Conservation (phyloP, 2,329 filamentous ascomycete genomes). For the Fusarium citri region DNA sequence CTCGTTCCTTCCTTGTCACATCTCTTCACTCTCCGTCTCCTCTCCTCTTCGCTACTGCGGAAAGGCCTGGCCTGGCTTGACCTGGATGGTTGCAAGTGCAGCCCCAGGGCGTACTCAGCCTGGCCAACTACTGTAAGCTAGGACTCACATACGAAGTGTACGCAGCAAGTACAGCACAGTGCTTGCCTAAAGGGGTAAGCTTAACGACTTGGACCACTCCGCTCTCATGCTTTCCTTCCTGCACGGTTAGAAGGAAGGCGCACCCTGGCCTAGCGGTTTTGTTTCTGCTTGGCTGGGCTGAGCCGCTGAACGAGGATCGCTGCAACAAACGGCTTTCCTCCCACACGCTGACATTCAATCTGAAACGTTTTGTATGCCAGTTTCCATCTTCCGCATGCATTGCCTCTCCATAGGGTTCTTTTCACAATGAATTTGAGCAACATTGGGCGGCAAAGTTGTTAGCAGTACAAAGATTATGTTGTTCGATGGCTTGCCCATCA, state of each 20-base stretch:
- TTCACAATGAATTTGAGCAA: not conserved
- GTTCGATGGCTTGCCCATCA: constrained; percentile 2
- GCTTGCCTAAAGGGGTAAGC: constrained; percentile 14
- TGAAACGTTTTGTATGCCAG: constrained; percentile 19
- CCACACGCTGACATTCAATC: constrained; percentile 4
- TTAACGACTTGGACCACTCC: constrained; percentile 3
- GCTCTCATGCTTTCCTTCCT: constrained; percentile 2
- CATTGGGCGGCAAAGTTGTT: not conserved
- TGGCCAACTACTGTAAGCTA: constrained; percentile 14
- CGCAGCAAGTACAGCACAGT: constrained; percentile 23
- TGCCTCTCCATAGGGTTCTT: not conserved
- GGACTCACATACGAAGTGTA: constrained; percentile 26
- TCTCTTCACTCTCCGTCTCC: constrained; percentile 14
- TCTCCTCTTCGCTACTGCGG: constrained; percentile 23
- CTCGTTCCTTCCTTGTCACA: constrained; percentile 22
- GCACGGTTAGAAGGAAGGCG: not conserved
- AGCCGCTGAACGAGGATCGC: constrained; percentile 1
- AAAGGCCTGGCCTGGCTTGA: constrained; percentile 33
- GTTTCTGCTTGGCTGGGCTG: constrained; percentile 25
- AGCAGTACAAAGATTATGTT: not conserved
- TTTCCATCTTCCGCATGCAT: not conserved
- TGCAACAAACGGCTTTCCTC: constrained; percentile 4
- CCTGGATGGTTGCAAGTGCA: constrained; percentile 33
- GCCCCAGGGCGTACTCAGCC: constrained; percentile 32
- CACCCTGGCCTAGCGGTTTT: constrained; percentile 7